These are phyloP conservation scores for Calonectria pteridis DNA, from an alignment of 2,329 filamentous ascomycete species.

Conservation along the genomic window DNA sequence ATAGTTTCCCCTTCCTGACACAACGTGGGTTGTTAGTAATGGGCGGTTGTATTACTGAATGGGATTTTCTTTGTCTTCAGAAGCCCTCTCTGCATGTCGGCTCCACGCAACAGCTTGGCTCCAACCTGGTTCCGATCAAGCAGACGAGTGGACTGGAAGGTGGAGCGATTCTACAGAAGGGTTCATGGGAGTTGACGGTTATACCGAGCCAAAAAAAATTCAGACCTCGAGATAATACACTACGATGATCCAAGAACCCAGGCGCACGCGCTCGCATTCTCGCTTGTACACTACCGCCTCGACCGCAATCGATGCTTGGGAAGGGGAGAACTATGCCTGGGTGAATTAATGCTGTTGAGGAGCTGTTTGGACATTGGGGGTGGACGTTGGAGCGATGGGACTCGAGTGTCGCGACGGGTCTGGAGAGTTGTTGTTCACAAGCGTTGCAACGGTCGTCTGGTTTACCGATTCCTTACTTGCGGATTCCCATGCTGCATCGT, in stretches of 20 bases:
- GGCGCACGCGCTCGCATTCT: conserved; percentile 16
- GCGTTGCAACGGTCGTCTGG: conserved; percentile 7
- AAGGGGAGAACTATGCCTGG: not conserved
- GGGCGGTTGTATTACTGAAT: conserved; percentile 53
- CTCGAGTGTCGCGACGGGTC: not conserved
- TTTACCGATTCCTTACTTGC: conserved; percentile 17
- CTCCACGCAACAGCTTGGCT: conserved; percentile 5
- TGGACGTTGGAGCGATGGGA: not conserved
- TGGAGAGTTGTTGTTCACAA: conserved; percentile 1
- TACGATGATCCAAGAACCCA: conserved; percentile 49
- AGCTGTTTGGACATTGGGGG: not conserved
- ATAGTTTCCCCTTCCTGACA: conserved; percentile 49
- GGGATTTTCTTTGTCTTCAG: conserved; percentile 48
- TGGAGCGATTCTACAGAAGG: conserved; percentile 39
- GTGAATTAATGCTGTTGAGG: not conserved
- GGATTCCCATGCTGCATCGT: conserved; percentile 22
- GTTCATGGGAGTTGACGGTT: conserved; percentile 47
- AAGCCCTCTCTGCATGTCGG: conserved; percentile 41
- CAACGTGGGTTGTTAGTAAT: conserved; percentile 47
- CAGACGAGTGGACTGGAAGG: conserved; percentile 37
- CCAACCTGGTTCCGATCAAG: conserved; percentile 3
- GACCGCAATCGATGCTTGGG: not conserved
- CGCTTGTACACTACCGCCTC: conserved; percentile 2
- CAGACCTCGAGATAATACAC: conserved; percentile 54
- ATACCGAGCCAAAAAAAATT: conserved; percentile 48